Base-by-base conservation (phyloP, 2,329 filamentous ascomycete genomes). In the Xylaria hypoxylon region DNA sequence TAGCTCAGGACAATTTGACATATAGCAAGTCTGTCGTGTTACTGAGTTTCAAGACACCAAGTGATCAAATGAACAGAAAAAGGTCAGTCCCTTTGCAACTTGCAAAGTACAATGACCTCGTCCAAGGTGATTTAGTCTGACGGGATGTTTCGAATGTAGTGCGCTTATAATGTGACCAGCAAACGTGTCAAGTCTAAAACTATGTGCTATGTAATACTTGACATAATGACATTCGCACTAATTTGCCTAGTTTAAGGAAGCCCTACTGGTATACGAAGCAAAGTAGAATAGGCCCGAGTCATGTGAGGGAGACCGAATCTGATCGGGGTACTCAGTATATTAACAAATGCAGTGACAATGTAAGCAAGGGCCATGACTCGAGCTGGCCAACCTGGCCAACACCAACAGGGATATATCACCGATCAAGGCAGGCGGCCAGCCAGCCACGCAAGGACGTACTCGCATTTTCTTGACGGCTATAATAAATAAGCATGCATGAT, bases 401-500 rank as follows among this genome's bases (percentile, higher is more conserved):
- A 38, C 31, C 56, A 63, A 35, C 56, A 62, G 38, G 63, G 63
- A 58, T 68, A 66, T 60, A 13, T 59, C 55, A 63, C 59, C 56
- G 38, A 67, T 40, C 31, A 48, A 65, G 60, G 51, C 51, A 51
- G n/a, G n/a, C n/a, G n/a, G n/a, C n/a, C n/a, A n/a, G n/a, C n/a
- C n/a, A n/a, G 60, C 63, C 57, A 61, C 53, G 40, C 59, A 66
- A 52, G 38, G 52, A 48, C 47, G 58, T 42, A 22, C 52, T 40
- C 38, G 35, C 19, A 38, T 62, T 31, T 59, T 52, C 35, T 66
- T 44, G 42, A 59, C 47, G 24, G 33, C 44, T 31, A 28, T 51
- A 62, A 60, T 38, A 40, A 31, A 33, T 57, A 62, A 61, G 66
- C 59, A 66, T 62, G 66, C 63, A 67, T 67, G 56, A 58, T 40